A percentile compares a stretch with the other conserved stretches of the same genome.
Evolutionary conservation across 805 yeast species (phyloP).

Genomic region (Zygosaccharomyces bailii): DNA sequence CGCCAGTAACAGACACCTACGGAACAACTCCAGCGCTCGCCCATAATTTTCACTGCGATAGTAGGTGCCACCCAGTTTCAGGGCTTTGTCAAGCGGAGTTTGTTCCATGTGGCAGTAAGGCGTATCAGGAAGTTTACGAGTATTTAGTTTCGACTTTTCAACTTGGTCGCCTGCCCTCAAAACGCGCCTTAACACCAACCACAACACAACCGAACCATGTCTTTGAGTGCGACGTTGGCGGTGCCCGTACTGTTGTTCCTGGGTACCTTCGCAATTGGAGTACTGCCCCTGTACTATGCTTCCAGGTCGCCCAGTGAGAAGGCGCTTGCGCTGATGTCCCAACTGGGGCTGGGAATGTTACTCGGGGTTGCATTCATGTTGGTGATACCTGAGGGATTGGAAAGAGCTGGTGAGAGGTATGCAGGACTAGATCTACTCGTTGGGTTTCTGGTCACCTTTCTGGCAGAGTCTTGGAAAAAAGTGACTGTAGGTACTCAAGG

Average conservation of each 20-base stretch:
- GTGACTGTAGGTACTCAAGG: constrained; percentile 23
- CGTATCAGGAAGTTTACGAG: not conserved
- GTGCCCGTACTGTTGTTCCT: constrained; percentile 21
- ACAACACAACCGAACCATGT: constrained; percentile 7
- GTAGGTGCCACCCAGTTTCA: constrained; percentile 29
- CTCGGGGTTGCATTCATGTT: constrained; percentile 52
- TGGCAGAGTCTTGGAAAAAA: constrained; percentile 25
- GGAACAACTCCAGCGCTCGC: constrained; percentile 29
- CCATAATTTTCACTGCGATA: constrained; percentile 25
- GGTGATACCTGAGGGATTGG: constrained; percentile 56
- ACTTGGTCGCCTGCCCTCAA: not conserved
- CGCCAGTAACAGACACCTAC: constrained; percentile 27
- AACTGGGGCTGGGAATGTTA: constrained; percentile 54
- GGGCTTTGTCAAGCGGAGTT: constrained; percentile 28
- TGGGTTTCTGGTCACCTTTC: constrained; percentile 49
- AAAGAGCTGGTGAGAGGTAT: constrained; percentile 26
- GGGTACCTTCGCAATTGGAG: constrained; percentile 32
- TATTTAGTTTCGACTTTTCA: not conserved
- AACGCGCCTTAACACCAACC: constrained; percentile 1
- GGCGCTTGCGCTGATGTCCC: constrained; percentile 39
- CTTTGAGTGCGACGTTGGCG: constrained; percentile 14
- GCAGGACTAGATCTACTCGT: constrained; percentile 47
- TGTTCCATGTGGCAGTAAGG: constrained; percentile 13
- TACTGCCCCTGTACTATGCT: constrained; percentile 27
- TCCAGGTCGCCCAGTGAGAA: constrained; percentile 14